These are phyloP conservation scores for Boletus coccyginus DNA, from an alignment of 768 basidiomycete species.

Conservation along the genomic window DNA sequence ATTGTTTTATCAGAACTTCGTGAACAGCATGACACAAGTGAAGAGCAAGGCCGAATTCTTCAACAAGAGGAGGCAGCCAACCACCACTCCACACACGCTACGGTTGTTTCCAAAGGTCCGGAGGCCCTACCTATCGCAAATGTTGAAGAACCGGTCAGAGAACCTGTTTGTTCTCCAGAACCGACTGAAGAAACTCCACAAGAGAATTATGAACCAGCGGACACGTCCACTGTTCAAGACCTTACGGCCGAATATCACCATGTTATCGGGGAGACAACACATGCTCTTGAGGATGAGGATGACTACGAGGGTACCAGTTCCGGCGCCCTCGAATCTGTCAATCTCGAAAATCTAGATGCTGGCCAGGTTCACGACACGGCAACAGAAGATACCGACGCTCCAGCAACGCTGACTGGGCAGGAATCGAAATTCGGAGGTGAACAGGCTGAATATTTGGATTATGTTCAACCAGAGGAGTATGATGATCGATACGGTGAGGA, in stretches of 20 bases:
- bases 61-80: constrained; percentile 4
- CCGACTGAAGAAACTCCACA: constrained; percentile 4
- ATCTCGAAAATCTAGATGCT: constrained; percentile 25
- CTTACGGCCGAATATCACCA: constrained; percentile 15
- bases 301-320: constrained; percentile 18
- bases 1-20: constrained; percentile 10
- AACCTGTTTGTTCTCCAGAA: not conserved
- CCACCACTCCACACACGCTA: not conserved
- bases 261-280: constrained; percentile 11
- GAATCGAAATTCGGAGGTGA: constrained; percentile 27
- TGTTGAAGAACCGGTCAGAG: not conserved
- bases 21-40: constrained; percentile 9
- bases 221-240: constrained; percentile 6
- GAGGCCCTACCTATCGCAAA: not conserved
- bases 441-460: constrained; percentile 33
- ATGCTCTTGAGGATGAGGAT: constrained; percentile 20
- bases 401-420: constrained; percentile 4
- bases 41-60: not conserved
- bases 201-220: constrained; percentile 7
- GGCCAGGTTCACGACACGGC: constrained; percentile 26
- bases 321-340: constrained; percentile 13
- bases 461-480: constrained; percentile 34
- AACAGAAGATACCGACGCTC: constrained; percentile 23
- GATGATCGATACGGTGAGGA: constrained; percentile 37
- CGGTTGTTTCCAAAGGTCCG: not conserved